Conservation (phyloP, 1,284 basidiomycete genomes). For the Cryptococcus wingfieldii region DNA sequence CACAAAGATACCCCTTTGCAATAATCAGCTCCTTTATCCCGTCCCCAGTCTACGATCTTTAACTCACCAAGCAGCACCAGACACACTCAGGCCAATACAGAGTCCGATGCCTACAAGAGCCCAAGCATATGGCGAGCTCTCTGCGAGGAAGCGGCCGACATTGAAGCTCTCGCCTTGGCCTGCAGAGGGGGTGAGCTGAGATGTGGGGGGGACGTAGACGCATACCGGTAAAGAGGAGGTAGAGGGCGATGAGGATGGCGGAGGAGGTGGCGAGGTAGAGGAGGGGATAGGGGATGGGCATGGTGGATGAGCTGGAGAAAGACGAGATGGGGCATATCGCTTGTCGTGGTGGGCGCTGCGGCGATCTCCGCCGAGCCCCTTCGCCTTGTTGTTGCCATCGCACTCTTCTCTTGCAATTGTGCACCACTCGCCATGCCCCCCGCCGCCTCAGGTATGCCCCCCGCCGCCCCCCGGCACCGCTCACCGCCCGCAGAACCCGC, state of each 20-base stretch:
- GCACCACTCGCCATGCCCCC: background rate
- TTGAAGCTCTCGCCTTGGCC: constrained; percentile 87
- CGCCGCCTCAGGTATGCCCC: constrained; percentile 1
- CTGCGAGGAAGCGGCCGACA: constrained; percentile 83
- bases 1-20: constrained; percentile 87
- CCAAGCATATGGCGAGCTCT: constrained; percentile 91
- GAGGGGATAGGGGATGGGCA: constrained; percentile 20
- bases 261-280: constrained; percentile 51
- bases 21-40: background rate
- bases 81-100: constrained; percentile 87
- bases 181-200: constrained; percentile 40
- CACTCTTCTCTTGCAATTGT: background rate
- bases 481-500: background rate
- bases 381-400: background rate
- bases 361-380: too few species aligned
- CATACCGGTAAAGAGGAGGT: constrained; percentile 78
- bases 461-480: background rate
- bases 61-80: constrained; percentile 90
- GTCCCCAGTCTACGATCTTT: background rate
- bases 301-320: constrained; percentile 5
- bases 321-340: background rate
- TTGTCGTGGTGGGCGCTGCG: background rate
- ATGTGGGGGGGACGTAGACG: constrained; percentile 19
- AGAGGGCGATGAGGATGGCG: constrained; percentile 63
- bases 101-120: constrained; percentile 84